These are phyloP conservation scores for Meyerozyma athensensis DNA, from an alignment of 1,139 yeast genomes.

Conservation along the genomic window DNA sequence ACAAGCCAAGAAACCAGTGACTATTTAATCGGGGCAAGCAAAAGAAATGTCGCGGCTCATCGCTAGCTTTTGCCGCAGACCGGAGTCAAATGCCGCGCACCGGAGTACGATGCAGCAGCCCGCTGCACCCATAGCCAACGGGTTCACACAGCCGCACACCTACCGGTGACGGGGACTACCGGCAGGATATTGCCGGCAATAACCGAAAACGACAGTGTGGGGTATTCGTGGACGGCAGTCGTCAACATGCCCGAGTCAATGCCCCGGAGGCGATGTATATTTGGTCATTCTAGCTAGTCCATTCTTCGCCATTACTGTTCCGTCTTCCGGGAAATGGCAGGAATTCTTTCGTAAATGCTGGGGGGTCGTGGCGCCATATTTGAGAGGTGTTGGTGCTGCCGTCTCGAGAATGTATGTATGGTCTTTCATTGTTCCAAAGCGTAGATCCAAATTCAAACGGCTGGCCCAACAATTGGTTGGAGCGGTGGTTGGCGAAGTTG, in stretches of 20 bases:
- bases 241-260: not conserved
- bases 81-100: slow-evolving; percentile 2
- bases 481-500: not conserved
- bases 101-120: too few species aligned
- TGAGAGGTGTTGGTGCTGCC: slow-evolving; percentile 1
- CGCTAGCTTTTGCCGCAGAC: slow-evolving; percentile 1
- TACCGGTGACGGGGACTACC: not conserved
- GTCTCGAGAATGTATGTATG: slow-evolving; percentile 3
- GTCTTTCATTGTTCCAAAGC: slow-evolving; percentile 6
- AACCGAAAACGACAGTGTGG: not conserved
- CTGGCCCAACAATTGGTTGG: not conserved
- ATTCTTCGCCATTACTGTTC: not conserved
- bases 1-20: not conserved
- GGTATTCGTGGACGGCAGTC: not conserved
- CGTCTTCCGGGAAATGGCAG: slow-evolving; percentile 2
- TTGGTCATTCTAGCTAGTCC: not conserved
- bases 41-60: slow-evolving; percentile 4
- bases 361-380: slow-evolving; percentile 3
- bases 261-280: not conserved
- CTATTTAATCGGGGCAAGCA: not conserved
- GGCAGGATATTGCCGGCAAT: not conserved
- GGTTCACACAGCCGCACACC: too few species aligned
- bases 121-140: too few species aligned
- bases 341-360: not conserved
- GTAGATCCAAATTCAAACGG: slow-evolving; percentile 7